Evolutionary conservation across 2,329 filamentous ascomycete species (phyloP), one percentile per base, ranked within the genome.

Genomic region (Ophiostoma pallidulum): DNA sequence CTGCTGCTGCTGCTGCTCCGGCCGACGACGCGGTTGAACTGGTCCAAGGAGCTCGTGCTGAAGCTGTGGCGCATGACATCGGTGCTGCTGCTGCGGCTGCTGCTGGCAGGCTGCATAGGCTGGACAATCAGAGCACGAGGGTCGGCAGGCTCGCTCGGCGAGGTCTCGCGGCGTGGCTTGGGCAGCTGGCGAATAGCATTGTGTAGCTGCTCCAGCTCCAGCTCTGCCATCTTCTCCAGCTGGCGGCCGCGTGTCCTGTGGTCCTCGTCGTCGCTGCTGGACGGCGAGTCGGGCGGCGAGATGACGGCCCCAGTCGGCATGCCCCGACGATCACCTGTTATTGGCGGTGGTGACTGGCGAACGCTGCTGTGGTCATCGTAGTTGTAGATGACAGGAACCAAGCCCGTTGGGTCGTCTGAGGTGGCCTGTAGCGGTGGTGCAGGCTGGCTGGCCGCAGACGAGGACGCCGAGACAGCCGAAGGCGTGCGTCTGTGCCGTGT

Each of bases 221-320:
- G 61, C 61, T 91, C 84, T 59, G 71, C 68, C 14, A 75, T 62
- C 54, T 71, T 75, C 50, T 73, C 70, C 10, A 73, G 64, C 43
- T 69, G 65, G 41, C 73, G 67, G n/a, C 68, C 72, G 4, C 72
- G 66, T 6, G 67, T 59, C 44, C 71, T 64, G 2, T 62, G n/a
- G 20, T 58, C 67, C 56, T 78, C 81, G 59, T 94, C 88, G 56
- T 94, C 88, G 57, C 84, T 90, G 55, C 83, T 85, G 33, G 78
- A 76, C 7, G 77, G 75, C 29, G 90, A 95, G 59, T 96, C 91
- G 9, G 91, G 91, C 31, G 91, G 91, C 0, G 91, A 96, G 50
- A 94, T 86, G 57, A 95, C 79, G 53, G 87, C 89, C 52, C 87
- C 88, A 53, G 80, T 78, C 36, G 89, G 88, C 64, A 95, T 92